Evolutionary conservation across 2,329 filamentous ascomycete species (phyloP), one percentile per base, ranked within the genome.

Genomic region (Pezicula neosporulosa): DNA sequence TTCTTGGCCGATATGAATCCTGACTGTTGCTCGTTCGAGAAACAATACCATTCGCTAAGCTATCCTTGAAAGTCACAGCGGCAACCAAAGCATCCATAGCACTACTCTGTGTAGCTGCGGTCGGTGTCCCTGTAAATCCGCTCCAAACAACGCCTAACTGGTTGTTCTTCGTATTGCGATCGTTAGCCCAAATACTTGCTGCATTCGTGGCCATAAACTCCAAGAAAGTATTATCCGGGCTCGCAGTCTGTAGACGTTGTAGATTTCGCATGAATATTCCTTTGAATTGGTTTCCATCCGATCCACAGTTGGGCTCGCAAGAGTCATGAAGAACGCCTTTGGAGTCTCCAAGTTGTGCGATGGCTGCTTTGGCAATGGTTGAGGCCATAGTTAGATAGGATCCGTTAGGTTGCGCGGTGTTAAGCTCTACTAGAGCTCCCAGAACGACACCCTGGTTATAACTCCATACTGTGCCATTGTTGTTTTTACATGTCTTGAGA

Each of bases 261-360:
- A 90, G 68, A 62, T 89, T 88, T 21, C 85, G 77, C 45, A 83
- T 75, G 59, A 89, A 89, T 28, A 89, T 73, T 3, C 87, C 87
- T 68, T 90, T 90, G 75, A 90, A 90, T 59, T 88, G 83, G 24
- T 78, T 73, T 1, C 75, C 80, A 54, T 84, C 78, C n/a, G 62
- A 67, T 3, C 62, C 63, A 27, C 63, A 66, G 5, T 76, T 74
- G 1, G 62, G 61, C 58, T 84, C 81, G 57, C 81, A 83, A 7
- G 64, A 56, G 50, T 84, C 81, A 55, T 74, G 75, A 3, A 86
- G 68, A n/a, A 84, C 69, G 15, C 73, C 73, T 47, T 75, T 66
- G 0, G 64, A 54, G 54, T 77, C 71, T 9, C 72, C 60, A 3
- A 82, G 66, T 33, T 68, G 57, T 9, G 62, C 58, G 52, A 83